These are phyloP conservation scores for Pythium volutum DNA, from an alignment of 352 stramenopile genomes.

Conservation along the genomic window DNA sequence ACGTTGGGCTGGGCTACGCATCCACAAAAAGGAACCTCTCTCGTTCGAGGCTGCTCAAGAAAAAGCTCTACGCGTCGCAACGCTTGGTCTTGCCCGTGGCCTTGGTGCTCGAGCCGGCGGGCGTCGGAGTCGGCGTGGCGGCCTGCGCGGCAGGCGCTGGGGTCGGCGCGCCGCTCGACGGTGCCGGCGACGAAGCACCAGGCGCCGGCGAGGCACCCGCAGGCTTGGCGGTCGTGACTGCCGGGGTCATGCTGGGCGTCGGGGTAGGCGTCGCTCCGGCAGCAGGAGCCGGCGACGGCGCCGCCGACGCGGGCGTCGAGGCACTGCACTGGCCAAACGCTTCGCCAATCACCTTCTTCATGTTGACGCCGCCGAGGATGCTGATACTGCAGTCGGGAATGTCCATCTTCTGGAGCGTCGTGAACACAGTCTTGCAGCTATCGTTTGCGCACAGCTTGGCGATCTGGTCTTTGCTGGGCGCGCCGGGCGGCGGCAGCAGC, in stretches of 20 bases:
- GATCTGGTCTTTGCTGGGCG: conserved; percentile 32
- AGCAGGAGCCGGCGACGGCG: conserved; percentile 2
- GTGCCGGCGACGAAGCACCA: neutral
- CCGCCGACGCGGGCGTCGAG: neutral
- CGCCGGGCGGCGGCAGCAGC: conserved; percentile 27
- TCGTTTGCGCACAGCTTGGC: conserved; percentile 28
- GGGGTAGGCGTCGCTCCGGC: neutral
- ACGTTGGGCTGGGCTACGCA: neutral
- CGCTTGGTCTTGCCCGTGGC: conserved; percentile 22
- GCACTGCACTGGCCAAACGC: conserved; percentile 20
- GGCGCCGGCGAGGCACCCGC: neutral
- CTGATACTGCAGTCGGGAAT: conserved; percentile 42
- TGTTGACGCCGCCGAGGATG: conserved; percentile 41
- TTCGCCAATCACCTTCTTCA: conserved; percentile 33
- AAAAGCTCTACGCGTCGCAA: conserved; percentile 17
- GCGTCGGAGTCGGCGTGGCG: neutral
- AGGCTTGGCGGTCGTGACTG: neutral
- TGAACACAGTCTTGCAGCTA: conserved; percentile 28
- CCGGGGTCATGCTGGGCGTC: neutral
- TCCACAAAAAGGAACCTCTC: neutral
- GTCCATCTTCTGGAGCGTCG: conserved; percentile 31
- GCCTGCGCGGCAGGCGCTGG: neutral
- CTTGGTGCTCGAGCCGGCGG: conserved; percentile 2
- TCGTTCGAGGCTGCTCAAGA: conserved; percentile 2
- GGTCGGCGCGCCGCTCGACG: neutral